Evolutionary conservation across 495 filamentous ascomycete species (phyloP), one percentile per base, ranked within the genome.

Genomic region (Penicillium ucsense): DNA sequence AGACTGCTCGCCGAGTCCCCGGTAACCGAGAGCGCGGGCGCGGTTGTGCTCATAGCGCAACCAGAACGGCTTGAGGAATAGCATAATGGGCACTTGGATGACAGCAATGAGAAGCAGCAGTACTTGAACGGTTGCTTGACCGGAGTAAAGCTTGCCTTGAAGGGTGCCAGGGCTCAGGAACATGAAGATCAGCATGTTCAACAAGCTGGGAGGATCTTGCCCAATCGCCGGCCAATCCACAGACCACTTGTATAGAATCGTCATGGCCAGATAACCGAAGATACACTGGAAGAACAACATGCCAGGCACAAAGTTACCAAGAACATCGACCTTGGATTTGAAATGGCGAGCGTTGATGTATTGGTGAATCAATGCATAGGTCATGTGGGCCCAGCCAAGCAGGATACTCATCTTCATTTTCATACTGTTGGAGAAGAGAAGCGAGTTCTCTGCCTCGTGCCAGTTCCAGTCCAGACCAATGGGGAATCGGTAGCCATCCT

Each of bases 171-270:
- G 92, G 45, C 81, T 79, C 43, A 99, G 72, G 73, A 99, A 97
- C 92, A 99, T 99, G 78, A 95, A 94, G 61, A 99, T 99, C 54
- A 99, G 76, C 89, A 96, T 95, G 77, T 99, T 99, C 48, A 99
- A 70, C 29, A 99, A 73, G 55, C 88, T 85, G 0, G 92, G 92
- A 3, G 94, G 87, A 31, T 75, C 70, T 29, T 60, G 48, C n/a
- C 59, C 66, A n/a, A 63, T 79, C 27, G 74, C 82, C 50, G 71
- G 64, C 92, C 92, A 98, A 63, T 97, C 84, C 35, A 95, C 75
- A 12, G 79, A 82, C 92, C 92, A 99, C 67, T 99, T 99, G 73
- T 94, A 96, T 62, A 97, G 68, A 56, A 99, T 94, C 56, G 84
- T 83, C 60, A 95, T 73, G 42, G 92, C 90, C 10, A 99, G 81